These are phyloP conservation scores for Oxyria digyna DNA, from an alignment of 148 eudicot genomes.

Conservation along the genomic window DNA sequence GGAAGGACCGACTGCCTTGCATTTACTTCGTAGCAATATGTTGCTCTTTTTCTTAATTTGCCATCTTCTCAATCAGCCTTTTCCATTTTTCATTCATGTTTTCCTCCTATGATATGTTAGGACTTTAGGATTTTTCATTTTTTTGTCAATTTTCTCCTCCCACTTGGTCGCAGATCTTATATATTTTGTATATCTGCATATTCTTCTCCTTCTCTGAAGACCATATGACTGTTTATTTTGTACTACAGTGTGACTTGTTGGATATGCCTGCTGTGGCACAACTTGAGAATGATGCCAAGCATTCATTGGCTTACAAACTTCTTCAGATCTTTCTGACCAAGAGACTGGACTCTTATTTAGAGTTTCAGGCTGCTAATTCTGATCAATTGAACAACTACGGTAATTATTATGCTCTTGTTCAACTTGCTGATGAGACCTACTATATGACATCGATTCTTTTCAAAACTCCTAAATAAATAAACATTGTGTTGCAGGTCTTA, in stretches of 20 bases:
- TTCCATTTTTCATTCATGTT: neutral
- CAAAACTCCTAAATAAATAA: neutral
- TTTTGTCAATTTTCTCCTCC: neutral
- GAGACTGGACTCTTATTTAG: slow-evolving; percentile 64
- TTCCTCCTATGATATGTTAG: neutral
- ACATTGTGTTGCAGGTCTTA: slow-evolving; percentile 38
- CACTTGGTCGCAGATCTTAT: neutral
- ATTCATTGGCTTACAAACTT: slow-evolving; percentile 59
- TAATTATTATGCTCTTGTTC: slow-evolving; percentile 11
- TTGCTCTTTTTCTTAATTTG: neutral
- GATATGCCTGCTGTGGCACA: slow-evolving; percentile 79
- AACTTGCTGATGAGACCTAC: neutral
- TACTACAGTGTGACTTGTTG: slow-evolving; percentile 74
- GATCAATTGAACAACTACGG: slow-evolving; percentile 48
- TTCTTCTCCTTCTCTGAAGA: neutral
- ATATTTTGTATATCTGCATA: neutral
- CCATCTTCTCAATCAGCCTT: neutral
- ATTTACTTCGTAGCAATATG: neutral
- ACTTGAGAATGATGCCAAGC: slow-evolving; percentile 68
- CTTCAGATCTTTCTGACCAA: slow-evolving; percentile 67
- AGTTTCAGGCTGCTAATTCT: slow-evolving; percentile 60
- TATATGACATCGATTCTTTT: neutral
- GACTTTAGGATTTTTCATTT: neutral
- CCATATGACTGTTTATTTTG: neutral
- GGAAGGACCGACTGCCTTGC: neutral